Evolutionary conservation across 2,329 filamentous ascomycete genomes (phyloP).

Genomic region (Sporothrix pseudoabietina): DNA sequence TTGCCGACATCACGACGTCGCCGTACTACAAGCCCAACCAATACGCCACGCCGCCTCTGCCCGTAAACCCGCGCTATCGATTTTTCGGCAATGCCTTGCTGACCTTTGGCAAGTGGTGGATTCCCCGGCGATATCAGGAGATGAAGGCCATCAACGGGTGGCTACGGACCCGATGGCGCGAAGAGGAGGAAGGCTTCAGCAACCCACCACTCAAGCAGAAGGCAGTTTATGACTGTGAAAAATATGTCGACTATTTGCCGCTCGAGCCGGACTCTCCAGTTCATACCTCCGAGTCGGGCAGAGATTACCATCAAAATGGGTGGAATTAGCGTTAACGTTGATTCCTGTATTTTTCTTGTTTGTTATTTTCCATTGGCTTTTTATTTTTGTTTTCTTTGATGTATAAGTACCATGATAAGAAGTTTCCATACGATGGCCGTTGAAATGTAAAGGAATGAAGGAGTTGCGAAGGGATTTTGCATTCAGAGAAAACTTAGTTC

Average conservation of each 20-base stretch:
- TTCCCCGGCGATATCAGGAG: neutral
- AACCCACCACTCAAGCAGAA: neutral
- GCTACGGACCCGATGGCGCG: neutral
- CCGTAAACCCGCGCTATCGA: constrained; percentile 9
- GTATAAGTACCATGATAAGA: too few relatives aligned
- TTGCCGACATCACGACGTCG: constrained; percentile 9
- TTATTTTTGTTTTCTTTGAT: too few relatives aligned
- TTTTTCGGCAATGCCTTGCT: neutral
- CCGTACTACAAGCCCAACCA: constrained; percentile 6
- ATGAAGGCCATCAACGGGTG: neutral
- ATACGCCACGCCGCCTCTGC: neutral
- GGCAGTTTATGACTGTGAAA: neutral
- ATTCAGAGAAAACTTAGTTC: too few relatives aligned
- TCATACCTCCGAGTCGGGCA: neutral
- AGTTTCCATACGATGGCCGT: too few relatives aligned
- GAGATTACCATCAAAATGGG: neutral
- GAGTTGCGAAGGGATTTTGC: too few relatives aligned
- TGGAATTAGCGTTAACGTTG: neutral
- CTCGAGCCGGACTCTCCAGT: constrained; percentile 12
- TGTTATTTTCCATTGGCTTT: too few relatives aligned
- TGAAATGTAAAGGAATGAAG: too few relatives aligned
- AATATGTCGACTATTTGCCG: neutral
- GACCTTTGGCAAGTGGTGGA: constrained; percentile 5
- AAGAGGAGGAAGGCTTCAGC: neutral
- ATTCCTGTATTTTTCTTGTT: too few relatives aligned